Base-by-base conservation (phyloP, 345 rosid species). In the Conringia planisiliqua region DNA sequence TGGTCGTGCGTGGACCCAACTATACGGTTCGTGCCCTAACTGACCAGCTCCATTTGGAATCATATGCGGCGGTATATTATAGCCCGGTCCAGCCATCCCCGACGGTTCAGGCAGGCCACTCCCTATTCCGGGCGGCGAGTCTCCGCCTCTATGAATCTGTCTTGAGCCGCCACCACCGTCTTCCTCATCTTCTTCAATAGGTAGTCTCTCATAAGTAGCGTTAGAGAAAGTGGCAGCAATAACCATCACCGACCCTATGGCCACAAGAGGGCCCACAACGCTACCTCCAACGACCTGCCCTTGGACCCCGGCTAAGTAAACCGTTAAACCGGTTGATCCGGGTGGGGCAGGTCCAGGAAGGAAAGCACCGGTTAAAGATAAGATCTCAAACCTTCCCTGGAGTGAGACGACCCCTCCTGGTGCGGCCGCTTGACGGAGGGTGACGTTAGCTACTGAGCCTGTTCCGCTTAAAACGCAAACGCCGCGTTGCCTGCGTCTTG, bases 311-410 rank as follows among this genome's bases (percentile, higher is more conserved):
- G 94, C 89, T 10, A 90, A 62, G 80, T 88, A 90, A 16, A 90
- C 88, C 3, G 94, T 90, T 32, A 90, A 83, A 4, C 97, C 97
- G 0, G 97, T 90, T 2, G 94, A 82, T 0, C 97, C 97, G 3
- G 94, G 94, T 10, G 97, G 97, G n/a, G 97, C 81, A 2, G 97
- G 97, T 14, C 97, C 97, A 0, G 97, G 97, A 29, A 90, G 77
- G 61, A 90, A 90, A 13, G 97, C 85, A 16, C 97, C 97, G 1
- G 91, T 88, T 62, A 90, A 80, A 0, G 94, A 90, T 73, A 90
- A 68, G 72, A 90, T 88, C 69, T 88, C 96, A 10, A 90, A 90
- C 81, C 96, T 82, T 3, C 96, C 96, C 20, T 85, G 94, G 18
- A 90, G 90, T 0, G 89, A 88, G 30, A 90, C 89, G 0, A 87